phyloP scores from a whole-genome alignment of 306 rosid genomes.

The Leucaena leucocephala region DNA sequence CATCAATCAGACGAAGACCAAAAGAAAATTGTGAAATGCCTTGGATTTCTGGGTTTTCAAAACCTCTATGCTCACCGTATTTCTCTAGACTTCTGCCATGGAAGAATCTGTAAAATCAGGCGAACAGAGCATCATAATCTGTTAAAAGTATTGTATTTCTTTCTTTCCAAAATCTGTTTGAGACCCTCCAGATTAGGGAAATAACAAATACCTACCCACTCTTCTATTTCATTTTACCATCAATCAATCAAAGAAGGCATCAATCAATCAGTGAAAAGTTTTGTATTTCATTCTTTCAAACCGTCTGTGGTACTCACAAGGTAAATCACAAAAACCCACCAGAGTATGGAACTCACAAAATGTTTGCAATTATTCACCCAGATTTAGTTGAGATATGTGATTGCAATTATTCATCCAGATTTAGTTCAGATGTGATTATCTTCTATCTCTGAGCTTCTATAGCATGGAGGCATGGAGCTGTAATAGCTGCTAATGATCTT shows the following conservation, averaged over 20 bases:
- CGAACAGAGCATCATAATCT: neutral
- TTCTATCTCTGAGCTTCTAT: neutral
- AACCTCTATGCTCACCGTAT: neutral
- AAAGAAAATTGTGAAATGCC: neutral
- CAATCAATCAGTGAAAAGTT: neutral
- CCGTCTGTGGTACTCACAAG: neutral
- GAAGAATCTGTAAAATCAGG: neutral
- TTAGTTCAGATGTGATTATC: neutral
- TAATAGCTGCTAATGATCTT: neutral
- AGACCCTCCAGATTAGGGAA: neutral
- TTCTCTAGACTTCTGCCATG: neutral
- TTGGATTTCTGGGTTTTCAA: neutral
- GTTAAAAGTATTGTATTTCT: neutral
- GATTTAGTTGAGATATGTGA: too few relatives aligned
- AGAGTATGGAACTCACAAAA: neutral
- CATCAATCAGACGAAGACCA: neutral
- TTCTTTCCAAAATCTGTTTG: neutral
- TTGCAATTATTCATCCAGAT: neutral
- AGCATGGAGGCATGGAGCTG: constrained; percentile 17
- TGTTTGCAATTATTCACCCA: neutral
- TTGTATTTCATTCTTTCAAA: neutral
- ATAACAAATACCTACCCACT: neutral
- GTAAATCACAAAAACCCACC: neutral
- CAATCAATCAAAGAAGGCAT: neutral
- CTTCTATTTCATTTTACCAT: neutral